Evolutionary conservation across 2,329 filamentous ascomycete species (phyloP).

Genomic region (Phialophora chinensis): DNA sequence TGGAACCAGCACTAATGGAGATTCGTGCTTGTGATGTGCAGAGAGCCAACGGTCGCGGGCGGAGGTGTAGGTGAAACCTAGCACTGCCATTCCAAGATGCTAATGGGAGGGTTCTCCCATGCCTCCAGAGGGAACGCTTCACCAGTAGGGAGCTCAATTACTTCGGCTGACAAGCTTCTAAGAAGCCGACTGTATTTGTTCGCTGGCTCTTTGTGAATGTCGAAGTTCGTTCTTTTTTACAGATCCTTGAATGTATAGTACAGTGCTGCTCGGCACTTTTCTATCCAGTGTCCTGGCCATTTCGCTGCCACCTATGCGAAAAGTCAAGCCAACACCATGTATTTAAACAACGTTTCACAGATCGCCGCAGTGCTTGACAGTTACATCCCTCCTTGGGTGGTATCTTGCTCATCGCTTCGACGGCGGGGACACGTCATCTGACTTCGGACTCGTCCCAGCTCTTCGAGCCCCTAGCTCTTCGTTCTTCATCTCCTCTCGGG

Average conservation of each 20-base stretch:
- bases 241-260: conserved; percentile 1
- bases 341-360: not conserved
- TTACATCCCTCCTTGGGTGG: not conserved
- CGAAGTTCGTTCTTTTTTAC: not conserved
- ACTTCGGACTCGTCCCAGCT: not conserved
- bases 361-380: not conserved
- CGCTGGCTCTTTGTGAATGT: not conserved
- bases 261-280: not conserved
- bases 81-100: not conserved
- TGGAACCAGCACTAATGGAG: conserved; percentile 9
- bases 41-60: not conserved
- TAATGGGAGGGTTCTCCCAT: not conserved
- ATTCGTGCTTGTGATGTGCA: conserved; percentile 28
- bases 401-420: not conserved
- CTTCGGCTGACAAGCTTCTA: not conserved
- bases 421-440: not conserved
- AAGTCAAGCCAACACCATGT: not conserved
- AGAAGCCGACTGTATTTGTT: not conserved
- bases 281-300: not conserved
- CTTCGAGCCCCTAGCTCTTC: not conserved
- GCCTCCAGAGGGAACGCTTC: not conserved
- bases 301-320: not conserved
- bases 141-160: not conserved
- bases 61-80: not conserved
- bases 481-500: not conserved